phyloP scores from a whole-genome alignment of 345 rosid species.

The Melaleuca alternifolia region DNA sequence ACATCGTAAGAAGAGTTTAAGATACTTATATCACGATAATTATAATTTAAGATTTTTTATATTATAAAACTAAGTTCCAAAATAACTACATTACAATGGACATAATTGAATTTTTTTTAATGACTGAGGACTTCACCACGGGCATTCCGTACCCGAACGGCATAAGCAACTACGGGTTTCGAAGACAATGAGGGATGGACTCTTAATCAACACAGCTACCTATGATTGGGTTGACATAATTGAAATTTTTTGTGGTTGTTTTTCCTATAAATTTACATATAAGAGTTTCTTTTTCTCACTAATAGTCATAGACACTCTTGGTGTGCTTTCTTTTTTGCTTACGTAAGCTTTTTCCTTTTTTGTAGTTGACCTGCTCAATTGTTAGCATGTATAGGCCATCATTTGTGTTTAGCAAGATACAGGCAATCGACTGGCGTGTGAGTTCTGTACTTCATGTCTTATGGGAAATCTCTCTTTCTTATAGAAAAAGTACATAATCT shows the following conservation, averaged over 20 bases:
- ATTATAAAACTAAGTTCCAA: too few relatives aligned
- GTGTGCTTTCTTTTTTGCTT: neutral
- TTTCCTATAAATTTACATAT: neutral
- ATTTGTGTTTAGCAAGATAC: neutral
- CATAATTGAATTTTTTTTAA: too few relatives aligned
- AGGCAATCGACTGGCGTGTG: neutral
- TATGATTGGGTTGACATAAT: too few relatives aligned
- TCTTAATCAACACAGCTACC: too few relatives aligned
- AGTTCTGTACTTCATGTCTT: neutral
- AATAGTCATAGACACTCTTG: neutral
- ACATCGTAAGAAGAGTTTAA: neutral
- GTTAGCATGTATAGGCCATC: neutral
- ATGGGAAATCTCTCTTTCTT: neutral
- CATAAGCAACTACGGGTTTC: too few relatives aligned
- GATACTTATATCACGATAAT: accelerated
- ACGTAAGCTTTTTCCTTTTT: neutral
- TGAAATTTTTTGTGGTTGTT: accelerated
- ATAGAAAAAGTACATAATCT: neutral
- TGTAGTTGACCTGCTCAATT: neutral
- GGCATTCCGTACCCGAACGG: too few relatives aligned
- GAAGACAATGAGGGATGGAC: too few relatives aligned
- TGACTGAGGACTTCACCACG: too few relatives aligned
- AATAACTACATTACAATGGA: too few relatives aligned
- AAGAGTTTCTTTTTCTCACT: neutral
- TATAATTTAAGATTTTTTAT: neutral